Base-by-base conservation (phyloP, 257 asterid species). In the Echium plantagineum region DNA sequence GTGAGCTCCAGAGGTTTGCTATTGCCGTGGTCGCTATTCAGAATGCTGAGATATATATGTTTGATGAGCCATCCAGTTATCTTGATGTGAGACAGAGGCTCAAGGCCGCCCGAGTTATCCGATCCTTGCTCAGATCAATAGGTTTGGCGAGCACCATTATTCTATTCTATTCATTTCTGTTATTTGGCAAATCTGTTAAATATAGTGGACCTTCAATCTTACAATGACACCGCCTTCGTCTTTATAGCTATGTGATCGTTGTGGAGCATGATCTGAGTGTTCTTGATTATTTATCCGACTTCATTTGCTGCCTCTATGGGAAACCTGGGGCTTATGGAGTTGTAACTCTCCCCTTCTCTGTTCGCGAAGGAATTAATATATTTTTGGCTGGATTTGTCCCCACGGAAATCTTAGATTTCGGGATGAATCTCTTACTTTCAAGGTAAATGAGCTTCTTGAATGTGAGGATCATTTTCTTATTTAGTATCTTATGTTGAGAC, bases 1-100 rank as follows among this genome's bases (percentile, higher is more conserved):
- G 97, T 52, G 97, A 93, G 89, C 99, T 93, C 71, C 99, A 93
- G 81, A 78, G 99, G 68, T 93, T 86, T 84, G 99, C 99, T 52
- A 93, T 93, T 55, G 97, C 97, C 55, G 97, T 86, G 69, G 97
- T 93, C 60, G 86, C 89, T 18, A 73, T 93, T 60, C 99, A 93
- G 77, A 79, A 77, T 83, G 99, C 99, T 3, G 97, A 93, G 79
- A 93, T 93, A 66, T 93, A 79, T 76, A 93, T 93, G 99, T 93
- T 93, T 77, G 99, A 93, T 72, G 99, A 93, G 76, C 99, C 99
- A 19, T 93, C 99, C 6, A 93, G 99, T 84, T 93, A 93, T 75
- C 96, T 93, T 73, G 99, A 93, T 76, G 99, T 93, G 74, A 89
- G 70, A 67, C 99, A 93, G 80, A 84, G 99, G 80, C 99, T 93